A percentile compares a stretch with the other conserved stretches of the same genome.
Conservation (phyloP, 1,284 basidiomycete species). For the Phellopilus nigrolimitatus region DNA sequence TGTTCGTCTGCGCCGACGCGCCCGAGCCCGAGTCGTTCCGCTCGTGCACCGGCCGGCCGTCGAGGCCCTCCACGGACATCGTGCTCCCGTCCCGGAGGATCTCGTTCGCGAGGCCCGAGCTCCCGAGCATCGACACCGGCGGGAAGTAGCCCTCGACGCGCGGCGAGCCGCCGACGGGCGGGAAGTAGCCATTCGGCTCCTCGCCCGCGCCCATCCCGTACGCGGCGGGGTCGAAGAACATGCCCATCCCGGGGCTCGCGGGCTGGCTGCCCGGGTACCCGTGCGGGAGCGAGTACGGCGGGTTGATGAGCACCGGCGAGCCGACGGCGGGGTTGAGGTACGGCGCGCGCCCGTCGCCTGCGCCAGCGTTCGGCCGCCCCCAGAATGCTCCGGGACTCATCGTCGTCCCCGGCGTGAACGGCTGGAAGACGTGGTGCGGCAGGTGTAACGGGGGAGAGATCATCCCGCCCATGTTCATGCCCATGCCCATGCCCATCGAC, state of each 20-base stretch:
- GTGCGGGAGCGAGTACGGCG: conserved; percentile 9
- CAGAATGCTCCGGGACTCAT: conserved; percentile 71
- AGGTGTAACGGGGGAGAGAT: conserved; percentile 20
- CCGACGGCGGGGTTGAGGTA: conserved; percentile 66
- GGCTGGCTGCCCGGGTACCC: conserved; percentile 16
- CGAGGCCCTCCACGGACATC: conserved; percentile 6
- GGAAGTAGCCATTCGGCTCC: conserved; percentile 40
- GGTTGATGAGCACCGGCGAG: conserved; percentile 46
- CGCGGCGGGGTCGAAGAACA: no score
- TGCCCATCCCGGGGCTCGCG: conserved; percentile 14
- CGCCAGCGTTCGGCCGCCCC: no score
- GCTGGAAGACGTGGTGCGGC: conserved; percentile 22
- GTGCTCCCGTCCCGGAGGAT: conserved; percentile 32
- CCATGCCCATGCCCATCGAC: conserved; percentile 14
- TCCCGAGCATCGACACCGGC: conserved; percentile 30
- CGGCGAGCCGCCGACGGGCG: no score
- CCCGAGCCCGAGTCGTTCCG: conserved; percentile 13
- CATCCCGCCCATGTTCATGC: no score
- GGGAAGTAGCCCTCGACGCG: conserved; percentile 24
- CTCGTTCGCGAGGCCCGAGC: conserved; percentile 37
- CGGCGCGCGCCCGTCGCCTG: conserved; percentile 37
- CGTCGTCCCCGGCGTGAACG: conserved; percentile 60
- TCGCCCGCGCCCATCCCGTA: conserved; percentile 18
- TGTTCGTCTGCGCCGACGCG: neutral
- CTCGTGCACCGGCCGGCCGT: conserved; percentile 6